Base-by-base conservation (phyloP, 2,329 filamentous ascomycete species). In the Chaetomiaceae sp. region DNA sequence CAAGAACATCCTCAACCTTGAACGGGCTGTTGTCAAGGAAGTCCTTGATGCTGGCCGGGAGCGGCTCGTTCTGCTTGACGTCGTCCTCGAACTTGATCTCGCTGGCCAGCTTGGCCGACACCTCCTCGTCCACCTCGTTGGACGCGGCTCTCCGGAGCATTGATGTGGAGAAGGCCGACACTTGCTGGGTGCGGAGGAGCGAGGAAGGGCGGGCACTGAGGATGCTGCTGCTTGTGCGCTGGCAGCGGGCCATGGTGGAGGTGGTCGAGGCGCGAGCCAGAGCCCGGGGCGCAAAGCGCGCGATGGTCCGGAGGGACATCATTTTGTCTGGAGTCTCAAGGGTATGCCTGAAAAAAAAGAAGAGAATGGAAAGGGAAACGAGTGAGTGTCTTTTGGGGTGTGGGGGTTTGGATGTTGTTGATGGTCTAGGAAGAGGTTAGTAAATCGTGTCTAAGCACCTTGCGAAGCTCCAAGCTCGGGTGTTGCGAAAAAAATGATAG, bases 11-110 rank as follows among this genome's bases (percentile, higher is more conserved):
- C 64, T 88, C 76, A 55, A 93, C 78, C 77, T 92, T 78, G 70
- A 90, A 99, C 35, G 85, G 80, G 65, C 85, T 85, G 73, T 89
- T 92, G 66, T 92, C 83, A 42, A 96, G 73, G 71, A 95, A 96
- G 68, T 93, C 88, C 73, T 89, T 85, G 69, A 96, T 81, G 68
- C 85, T 87, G 57, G 83, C 78, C 35, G 89, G 86, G 59, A 87
- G 72, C 58, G 87, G 80, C 63, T 88, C 82, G 55, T 81, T 77
- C 59, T 85, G 78, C 71, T 86, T 85, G 71, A 90, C 84, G 65
- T 91, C 85, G 63, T 83, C 81, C 78, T 97, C 93, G 65, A 95
- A 83, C 68, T 83, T 74, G 59, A 95, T 77, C 75, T 96, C 91
- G 65, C 82, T 85, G 59, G 88, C 82, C 44, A 99, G 81, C 80